Conservation (phyloP, 768 basidiomycete species). For the Lactifluus piperatus region DNA sequence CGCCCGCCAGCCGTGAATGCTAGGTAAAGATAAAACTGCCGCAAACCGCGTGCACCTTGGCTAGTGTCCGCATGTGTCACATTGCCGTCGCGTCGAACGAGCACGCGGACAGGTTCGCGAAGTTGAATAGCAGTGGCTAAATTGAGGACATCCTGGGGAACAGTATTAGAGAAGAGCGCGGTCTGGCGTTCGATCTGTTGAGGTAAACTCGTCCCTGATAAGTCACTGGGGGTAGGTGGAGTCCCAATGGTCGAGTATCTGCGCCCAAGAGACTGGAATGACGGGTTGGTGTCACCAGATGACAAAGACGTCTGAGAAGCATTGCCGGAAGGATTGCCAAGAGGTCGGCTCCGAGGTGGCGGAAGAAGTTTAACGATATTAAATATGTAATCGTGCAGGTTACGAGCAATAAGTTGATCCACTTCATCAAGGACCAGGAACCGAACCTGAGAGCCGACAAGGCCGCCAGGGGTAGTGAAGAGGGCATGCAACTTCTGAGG, state of each 20-base stretch:
- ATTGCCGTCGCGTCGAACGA: slow-evolving; percentile 87
- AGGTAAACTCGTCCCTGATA: slow-evolving; percentile 28
- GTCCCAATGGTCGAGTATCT: slow-evolving; percentile 50
- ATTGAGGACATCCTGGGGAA: slow-evolving; percentile 95
- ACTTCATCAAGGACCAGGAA: slow-evolving; percentile 96
- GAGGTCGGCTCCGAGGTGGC: slow-evolving; percentile 64
- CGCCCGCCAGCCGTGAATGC: slow-evolving; percentile 86
- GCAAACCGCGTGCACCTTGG: slow-evolving; percentile 73
- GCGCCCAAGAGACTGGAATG: slow-evolving; percentile 33
- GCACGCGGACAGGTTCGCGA: slow-evolving; percentile 93
- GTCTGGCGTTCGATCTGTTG: slow-evolving; percentile 71
- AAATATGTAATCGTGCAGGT: slow-evolving; percentile 91
- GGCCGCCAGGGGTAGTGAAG: slow-evolving; percentile 71
- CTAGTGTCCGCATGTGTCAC: slow-evolving; percentile 59
- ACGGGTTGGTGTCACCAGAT: slow-evolving; percentile 13
- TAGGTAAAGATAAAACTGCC: slow-evolving; percentile 94
- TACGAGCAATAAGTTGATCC: slow-evolving; percentile 95
- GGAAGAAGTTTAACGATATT: slow-evolving; percentile 89
- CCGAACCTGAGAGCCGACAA: slow-evolving; percentile 76
- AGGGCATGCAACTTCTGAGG: slow-evolving; percentile 93
- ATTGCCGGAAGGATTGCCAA: slow-evolving; percentile 36
- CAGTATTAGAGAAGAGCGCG: slow-evolving; percentile 95
- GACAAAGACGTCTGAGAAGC: slow-evolving; percentile 13
- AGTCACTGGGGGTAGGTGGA: slow-evolving; percentile 37
- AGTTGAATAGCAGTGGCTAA: slow-evolving; percentile 90